A percentile compares a stretch with the other conserved stretches of the same genome.
Evolutionary conservation across 257 asterid genomes (phyloP).

Genomic region (Solanum rostratum): DNA sequence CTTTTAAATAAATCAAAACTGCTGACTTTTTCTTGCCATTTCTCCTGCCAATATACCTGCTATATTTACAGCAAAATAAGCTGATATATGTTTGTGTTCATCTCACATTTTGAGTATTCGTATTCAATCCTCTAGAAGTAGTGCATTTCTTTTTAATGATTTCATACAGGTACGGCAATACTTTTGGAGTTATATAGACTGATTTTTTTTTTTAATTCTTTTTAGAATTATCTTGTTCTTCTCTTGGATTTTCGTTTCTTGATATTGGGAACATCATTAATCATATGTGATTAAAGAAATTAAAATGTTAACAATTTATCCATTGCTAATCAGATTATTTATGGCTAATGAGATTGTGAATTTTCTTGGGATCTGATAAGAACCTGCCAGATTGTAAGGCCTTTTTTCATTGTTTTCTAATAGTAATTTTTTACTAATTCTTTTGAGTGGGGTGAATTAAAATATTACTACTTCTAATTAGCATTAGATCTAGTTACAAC

Average conservation of each 20-base stretch:
- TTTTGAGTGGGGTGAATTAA: not conserved
- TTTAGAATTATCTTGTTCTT: not conserved
- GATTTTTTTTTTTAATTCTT: not conserved
- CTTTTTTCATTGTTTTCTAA: not conserved
- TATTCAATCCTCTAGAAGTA: not conserved
- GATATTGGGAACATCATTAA: not conserved
- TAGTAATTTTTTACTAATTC: not conserved
- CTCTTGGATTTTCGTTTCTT: not conserved
- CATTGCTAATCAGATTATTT: not conserved
- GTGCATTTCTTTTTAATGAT: not conserved
- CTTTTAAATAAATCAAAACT: not conserved
- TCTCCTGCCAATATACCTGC: not conserved
- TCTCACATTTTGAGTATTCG: not conserved
- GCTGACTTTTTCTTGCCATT: not conserved
- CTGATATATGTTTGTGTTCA: not conserved
- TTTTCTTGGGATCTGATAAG: constrained; percentile 24
- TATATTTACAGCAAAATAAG: not conserved
- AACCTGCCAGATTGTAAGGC: constrained; percentile 8
- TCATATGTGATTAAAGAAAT: not conserved
- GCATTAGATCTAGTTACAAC: constrained; percentile 31
- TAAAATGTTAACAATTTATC: not conserved
- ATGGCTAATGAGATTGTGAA: not conserved
- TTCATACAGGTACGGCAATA: not conserved
- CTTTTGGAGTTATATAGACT: not conserved
- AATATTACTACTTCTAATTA: not conserved